A percentile compares a stretch with the other conserved stretches of the same genome.
Conservation (phyloP, 768 basidiomycete genomes). For the Mycena metata region DNA sequence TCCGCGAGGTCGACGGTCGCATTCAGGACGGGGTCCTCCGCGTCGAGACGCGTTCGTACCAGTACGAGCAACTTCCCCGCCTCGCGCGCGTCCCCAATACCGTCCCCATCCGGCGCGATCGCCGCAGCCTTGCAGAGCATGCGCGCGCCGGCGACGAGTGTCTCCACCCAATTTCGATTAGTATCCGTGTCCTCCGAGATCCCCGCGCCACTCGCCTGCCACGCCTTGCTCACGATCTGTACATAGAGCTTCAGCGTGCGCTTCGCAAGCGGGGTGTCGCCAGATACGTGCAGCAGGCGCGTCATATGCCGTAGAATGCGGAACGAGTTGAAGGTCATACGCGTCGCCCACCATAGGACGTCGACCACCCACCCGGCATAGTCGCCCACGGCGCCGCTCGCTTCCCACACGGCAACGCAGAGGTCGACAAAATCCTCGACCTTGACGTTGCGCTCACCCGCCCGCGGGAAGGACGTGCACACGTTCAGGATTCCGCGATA, state of each 20-base stretch:
- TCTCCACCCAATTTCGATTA: slow-evolving; percentile 81
- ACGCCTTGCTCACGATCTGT: slow-evolving; percentile 87
- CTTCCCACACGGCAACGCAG: slow-evolving; percentile 87
- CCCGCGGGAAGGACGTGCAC: slow-evolving; percentile 83
- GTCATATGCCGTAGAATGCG: slow-evolving; percentile 89
- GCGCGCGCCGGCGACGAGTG: slow-evolving; percentile 80
- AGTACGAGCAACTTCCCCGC: slow-evolving; percentile 72
- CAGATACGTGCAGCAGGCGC: slow-evolving; percentile 73
- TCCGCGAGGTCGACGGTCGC: slow-evolving; percentile 76
- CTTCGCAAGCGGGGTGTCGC: slow-evolving; percentile 73
- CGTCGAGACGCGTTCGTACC: slow-evolving; percentile 68
- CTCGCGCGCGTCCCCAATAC: slow-evolving; percentile 71
- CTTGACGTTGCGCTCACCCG: slow-evolving; percentile 81
- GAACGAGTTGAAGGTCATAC: slow-evolving; percentile 93
- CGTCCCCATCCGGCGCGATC: slow-evolving; percentile 50
- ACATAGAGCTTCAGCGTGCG: slow-evolving; percentile 86
- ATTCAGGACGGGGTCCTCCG: slow-evolving; percentile 62
- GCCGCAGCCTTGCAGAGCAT: slow-evolving; percentile 76
- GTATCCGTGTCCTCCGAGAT: slow-evolving; percentile 67
- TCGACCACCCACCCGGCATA: slow-evolving; percentile 86
- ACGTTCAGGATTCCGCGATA: slow-evolving; percentile 77
- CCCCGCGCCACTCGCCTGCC: slow-evolving; percentile 67
- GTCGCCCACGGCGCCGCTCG: slow-evolving; percentile 71
- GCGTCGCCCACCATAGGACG: slow-evolving; percentile 94
- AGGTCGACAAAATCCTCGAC: slow-evolving; percentile 90